phyloP scores from a whole-genome alignment of 768 basidiomycete genomes.

The Clathrus columnatus region DNA sequence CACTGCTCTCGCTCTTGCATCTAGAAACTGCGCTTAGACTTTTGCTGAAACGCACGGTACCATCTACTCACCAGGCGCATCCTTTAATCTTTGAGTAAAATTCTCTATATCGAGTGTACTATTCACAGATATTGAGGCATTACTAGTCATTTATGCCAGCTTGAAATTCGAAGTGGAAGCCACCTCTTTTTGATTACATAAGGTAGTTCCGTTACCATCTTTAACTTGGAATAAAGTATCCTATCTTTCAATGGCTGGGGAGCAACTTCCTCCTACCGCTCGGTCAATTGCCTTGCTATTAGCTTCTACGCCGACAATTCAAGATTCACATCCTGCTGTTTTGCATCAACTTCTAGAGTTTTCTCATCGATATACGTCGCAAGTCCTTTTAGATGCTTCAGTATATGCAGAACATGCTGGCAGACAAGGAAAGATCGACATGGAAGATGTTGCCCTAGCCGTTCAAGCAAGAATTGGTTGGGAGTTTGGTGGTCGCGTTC shows the following conservation, averaged over 20 bases:
- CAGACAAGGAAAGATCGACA: constrained; percentile 66
- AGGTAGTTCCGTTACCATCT: no score
- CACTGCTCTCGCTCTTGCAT: constrained; percentile 59
- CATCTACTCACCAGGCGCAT: constrained; percentile 2
- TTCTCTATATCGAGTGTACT: constrained; percentile 2
- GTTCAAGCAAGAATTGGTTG: constrained; percentile 86
- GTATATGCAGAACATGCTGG: constrained; percentile 86
- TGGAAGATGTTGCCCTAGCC: constrained; percentile 73
- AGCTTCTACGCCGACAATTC: constrained; percentile 74
- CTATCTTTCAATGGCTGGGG: constrained; percentile 27
- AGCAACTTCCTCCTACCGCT: constrained; percentile 77
- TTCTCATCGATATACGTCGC: constrained; percentile 73
- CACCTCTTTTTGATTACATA: neutral
- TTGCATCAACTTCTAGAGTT: constrained; percentile 84
- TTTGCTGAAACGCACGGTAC: neutral
- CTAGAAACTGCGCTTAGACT: constrained; percentile 26
- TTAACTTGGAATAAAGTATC: no score
- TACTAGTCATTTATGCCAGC: neutral
- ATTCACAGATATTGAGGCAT: neutral
- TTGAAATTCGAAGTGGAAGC: neutral
- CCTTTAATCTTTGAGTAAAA: constrained; percentile 1
- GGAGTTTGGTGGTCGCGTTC: constrained; percentile 85
- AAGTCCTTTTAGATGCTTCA: constrained; percentile 76
- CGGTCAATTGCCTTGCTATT: constrained; percentile 76
- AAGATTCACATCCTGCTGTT: constrained; percentile 80